Base-by-base conservation (phyloP, 805 yeast species). In the Candida piceae region DNA sequence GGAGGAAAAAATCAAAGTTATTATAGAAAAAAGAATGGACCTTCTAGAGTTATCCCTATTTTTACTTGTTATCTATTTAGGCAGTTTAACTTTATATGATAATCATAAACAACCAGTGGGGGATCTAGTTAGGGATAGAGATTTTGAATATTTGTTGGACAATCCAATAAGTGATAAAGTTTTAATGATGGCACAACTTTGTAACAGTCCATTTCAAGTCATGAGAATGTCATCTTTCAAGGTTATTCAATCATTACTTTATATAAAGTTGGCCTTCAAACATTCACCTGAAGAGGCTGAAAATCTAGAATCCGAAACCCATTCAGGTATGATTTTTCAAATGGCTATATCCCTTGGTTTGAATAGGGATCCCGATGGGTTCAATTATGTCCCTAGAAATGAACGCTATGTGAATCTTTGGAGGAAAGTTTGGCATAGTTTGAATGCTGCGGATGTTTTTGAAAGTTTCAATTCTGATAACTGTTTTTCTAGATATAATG, bases 371-470 rank as follows among this genome's bases (percentile, higher is more conserved):
- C 73, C 78, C 0, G 58, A 58, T 6, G 40, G 44, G 6, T 60
- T 49, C 28, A 18, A 27, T 26, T 55, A 39, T 48, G 36, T 45
- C 22, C 16, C 16, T 2, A 42, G 35, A 8, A 57, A 62, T 19
- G 67, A 62, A 29, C 54, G 55, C 32, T 58, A 62, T 36, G 59
- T 67, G 37, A 75, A 76, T 43, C 55, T 77, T 7, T 66, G 80
- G 69, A 62, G 84, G 42, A 78, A 78, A 46, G 63, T 76, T 1
- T 78, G 84, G 84, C 67, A 58, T 53, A 68, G 66, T 16, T 52
- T 76, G 21, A 54, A 60, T 4, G 57, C 66, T 5, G 50, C 66
- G 19, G 76, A 70, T 50, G 63, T 62, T 5, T 58, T 63, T 30
- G 73, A 69, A 44, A 60, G 67, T 19, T 55, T 69, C 34, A 59